Percentiles rank a stretch among this genome's conserved stretches.
Evolutionary conservation across 2,329 filamentous ascomycete genomes (phyloP).

Genomic region (Fonsecaea erecta): DNA sequence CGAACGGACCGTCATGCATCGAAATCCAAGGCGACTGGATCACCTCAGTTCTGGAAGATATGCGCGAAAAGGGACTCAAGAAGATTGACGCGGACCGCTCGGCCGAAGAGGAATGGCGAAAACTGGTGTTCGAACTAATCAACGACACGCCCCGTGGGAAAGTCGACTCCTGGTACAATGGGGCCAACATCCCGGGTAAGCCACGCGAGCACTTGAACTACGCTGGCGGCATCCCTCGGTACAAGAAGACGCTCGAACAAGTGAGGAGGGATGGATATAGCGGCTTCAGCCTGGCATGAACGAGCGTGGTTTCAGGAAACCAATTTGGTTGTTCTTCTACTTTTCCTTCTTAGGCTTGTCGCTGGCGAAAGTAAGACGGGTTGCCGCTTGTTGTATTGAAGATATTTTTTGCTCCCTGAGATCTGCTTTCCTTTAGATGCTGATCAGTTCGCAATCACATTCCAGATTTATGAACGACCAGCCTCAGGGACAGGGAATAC

Average conservation of each 20-base stretch:
- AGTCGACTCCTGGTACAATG: slow-evolving; percentile 60
- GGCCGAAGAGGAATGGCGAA: slow-evolving; percentile 41
- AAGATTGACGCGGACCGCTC: slow-evolving; percentile 16
- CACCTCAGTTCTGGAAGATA: slow-evolving; percentile 11
- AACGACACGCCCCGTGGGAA: slow-evolving; percentile 26
- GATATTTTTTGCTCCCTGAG: too few species aligned
- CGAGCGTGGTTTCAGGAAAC: too few species aligned
- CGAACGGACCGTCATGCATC: slow-evolving; percentile 61
- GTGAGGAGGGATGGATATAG: slow-evolving; percentile 26
- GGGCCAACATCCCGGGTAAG: slow-evolving; percentile 60
- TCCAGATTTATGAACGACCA: too few species aligned
- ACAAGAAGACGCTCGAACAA: slow-evolving; percentile 22
- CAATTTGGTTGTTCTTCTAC: too few species aligned
- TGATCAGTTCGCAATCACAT: too few species aligned
- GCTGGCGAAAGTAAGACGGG: too few species aligned
- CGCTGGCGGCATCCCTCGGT: slow-evolving; percentile 26
- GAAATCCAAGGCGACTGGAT: slow-evolving; percentile 62
- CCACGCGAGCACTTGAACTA: slow-evolving; percentile 53
- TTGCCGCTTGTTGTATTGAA: too few species aligned
- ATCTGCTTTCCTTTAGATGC: too few species aligned
- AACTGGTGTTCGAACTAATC: slow-evolving; percentile 23
- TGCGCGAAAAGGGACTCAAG: slow-evolving; percentile 11
- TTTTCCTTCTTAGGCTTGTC: too few species aligned
- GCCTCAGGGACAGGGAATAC: too few species aligned
- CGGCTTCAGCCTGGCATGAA: slow-evolving; percentile 11